phyloP scores from a whole-genome alignment of 2,329 filamentous ascomycete genomes.

The Pyrenophora seminiperda region DNA sequence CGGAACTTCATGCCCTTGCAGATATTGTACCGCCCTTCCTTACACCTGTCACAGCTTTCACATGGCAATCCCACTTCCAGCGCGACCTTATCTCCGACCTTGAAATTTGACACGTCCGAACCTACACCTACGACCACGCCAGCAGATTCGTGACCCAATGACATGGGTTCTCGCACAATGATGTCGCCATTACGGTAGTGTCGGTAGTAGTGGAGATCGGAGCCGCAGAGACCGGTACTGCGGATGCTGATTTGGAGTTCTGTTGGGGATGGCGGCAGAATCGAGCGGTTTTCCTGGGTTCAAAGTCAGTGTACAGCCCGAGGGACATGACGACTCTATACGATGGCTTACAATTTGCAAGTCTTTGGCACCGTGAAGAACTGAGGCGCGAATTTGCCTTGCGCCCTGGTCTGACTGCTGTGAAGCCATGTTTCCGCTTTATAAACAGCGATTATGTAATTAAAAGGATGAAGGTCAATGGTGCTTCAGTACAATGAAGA shows the following conservation, averaged over 20 bases:
- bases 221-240: conserved; percentile 72
- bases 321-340: neutral
- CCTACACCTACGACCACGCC: conserved; percentile 78
- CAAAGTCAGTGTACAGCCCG: neutral
- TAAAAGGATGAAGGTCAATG: neutral
- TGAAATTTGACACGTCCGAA: conserved; percentile 64
- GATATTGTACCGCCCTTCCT: conserved; percentile 65
- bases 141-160: conserved; percentile 77
- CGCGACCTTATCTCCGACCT: conserved; percentile 82
- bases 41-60: conserved; percentile 63
- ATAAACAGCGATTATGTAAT: neutral
- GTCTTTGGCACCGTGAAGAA: conserved; percentile 66
- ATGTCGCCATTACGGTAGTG: conserved; percentile 89
- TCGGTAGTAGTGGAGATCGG: conserved; percentile 81
- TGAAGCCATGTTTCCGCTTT: conserved; percentile 24
- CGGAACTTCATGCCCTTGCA: conserved; percentile 64
- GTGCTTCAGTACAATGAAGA: neutral
- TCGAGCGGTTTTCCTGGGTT: conserved; percentile 59
- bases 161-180: conserved; percentile 79
- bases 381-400: conserved; percentile 55
- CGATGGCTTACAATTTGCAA: conserved; percentile 58
- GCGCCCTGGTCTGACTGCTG: conserved; percentile 30
- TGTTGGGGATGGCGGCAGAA: conserved; percentile 53
- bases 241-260: conserved; percentile 70
- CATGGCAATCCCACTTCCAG: conserved; percentile 91